Base-by-base conservation (phyloP, 179 eudicot genomes). In the Spergularia azorica region DNA sequence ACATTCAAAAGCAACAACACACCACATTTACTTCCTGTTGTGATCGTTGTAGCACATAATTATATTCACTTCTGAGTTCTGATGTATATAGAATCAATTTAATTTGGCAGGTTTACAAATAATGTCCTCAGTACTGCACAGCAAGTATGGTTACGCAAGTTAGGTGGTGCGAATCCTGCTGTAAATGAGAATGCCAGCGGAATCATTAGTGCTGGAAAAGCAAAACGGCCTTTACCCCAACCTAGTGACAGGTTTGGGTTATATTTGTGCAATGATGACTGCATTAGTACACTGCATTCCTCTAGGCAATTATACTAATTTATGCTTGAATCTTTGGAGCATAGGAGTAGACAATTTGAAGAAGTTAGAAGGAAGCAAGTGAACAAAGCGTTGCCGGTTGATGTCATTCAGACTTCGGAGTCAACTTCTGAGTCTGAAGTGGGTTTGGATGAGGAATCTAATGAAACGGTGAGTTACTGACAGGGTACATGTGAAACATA, bases 71-170 rank as follows among this genome's bases (percentile, higher is more conserved):
- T 67, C 72, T 79, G 61, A 38, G 10, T 73, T 67, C 72, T 79
- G 61, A 78, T 68, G 17, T 12, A 14, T 26, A 38, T 63, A 26
- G 21, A 13, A 52, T 76, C 65, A 52, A 36, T 57, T 56, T 38
- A 11, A 58, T 72, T 58, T 20, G 76, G 66, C 81, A 92, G 97
- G 97, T 95, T 95, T 81, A 89, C 95, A 75, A 93, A 93, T 83
- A 95, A 95, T 76, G 88, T 95, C 80, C 93, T 95, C 68, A 95
- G 97, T 85, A 95, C 99, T 51, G 97, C 97, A 61, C 99, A 95
- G 76, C 99, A 95, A 82, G 93, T 95, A 76, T 93, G 97, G 97
- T 78, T 95, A 63, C 90, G 93, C 51, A 90, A 87, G 76, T 74
- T 90, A 71, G 98, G 98, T 14, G 98, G 98, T 74, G 98, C 98